A percentile compares a stretch with the other conserved stretches of the same genome.
Conservation (phyloP, 1,284 basidiomycete genomes). For the Schizophyllum amplum region DNA sequence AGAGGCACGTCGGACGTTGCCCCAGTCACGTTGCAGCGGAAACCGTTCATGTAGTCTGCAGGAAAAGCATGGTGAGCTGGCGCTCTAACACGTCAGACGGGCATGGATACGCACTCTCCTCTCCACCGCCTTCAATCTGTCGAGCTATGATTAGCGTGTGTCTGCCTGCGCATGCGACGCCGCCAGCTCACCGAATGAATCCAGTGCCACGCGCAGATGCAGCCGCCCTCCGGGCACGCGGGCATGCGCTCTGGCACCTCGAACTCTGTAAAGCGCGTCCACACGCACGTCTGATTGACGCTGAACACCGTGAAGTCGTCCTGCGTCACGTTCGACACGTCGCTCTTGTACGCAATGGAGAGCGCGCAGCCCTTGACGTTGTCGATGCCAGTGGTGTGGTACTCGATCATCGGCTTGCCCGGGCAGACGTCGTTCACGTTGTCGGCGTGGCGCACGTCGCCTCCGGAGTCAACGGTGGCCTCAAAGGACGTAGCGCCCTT, state of each 20-base stretch:
- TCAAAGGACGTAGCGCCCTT: conserved; percentile 49
- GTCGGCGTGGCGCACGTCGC: conserved; percentile 35
- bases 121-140: conserved; percentile 24
- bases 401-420: conserved; percentile 30
- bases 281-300: conserved; percentile 67
- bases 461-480: conserved; percentile 35
- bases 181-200: conserved; percentile 40
- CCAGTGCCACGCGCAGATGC: conserved; percentile 71
- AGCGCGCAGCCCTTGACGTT: conserved; percentile 61
- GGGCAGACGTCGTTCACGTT: conserved; percentile 42
- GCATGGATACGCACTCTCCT: conserved; percentile 38
- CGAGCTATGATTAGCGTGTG: background rate
- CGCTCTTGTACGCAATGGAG: conserved; percentile 62
- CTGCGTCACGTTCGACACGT: conserved; percentile 45
- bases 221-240: conserved; percentile 54
- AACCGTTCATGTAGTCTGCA: conserved; percentile 62
- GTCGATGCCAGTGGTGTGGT: conserved; percentile 44
- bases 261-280: conserved; percentile 58
- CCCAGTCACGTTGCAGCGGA: conserved; percentile 61
- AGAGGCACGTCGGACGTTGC: conserved; percentile 43
- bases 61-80: background rate
- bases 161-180: background rate
- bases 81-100: conserved; percentile 19
- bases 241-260: conserved; percentile 58
- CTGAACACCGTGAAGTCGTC: conserved; percentile 68